Evolutionary conservation across 176 grass and related monocot species (phyloP).

Genomic region (Aegilops bicornis): DNA sequence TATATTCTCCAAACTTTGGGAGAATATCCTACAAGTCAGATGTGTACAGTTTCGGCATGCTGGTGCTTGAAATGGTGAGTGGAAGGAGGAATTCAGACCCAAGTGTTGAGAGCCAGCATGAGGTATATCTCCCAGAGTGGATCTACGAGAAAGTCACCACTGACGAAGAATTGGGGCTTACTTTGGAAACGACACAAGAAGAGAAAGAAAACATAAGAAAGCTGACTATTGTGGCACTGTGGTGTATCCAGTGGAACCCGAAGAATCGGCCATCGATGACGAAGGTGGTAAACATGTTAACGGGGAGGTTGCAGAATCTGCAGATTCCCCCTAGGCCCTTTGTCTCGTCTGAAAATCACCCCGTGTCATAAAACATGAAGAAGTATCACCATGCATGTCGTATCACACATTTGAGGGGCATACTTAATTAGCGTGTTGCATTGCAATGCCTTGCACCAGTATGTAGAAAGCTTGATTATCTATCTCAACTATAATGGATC

Average conservation of each 20-base stretch:
- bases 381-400: too few relatives aligned
- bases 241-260: slow-evolving; percentile 33
- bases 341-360: not conserved
- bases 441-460: too few relatives aligned
- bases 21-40: slow-evolving; percentile 42
- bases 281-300: not conserved
- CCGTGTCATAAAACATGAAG: not conserved
- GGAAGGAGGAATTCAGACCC: slow-evolving; percentile 51
- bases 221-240: not conserved
- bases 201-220: not conserved
- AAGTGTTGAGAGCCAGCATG: slow-evolving; percentile 9
- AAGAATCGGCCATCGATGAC: not conserved
- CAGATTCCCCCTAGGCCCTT: slow-evolving; percentile 14
- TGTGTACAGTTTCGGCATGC: slow-evolving; percentile 52
- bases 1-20: slow-evolving; percentile 46
- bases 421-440: too few relatives aligned
- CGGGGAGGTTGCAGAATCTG: slow-evolving; percentile 26
- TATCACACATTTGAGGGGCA: too few relatives aligned
- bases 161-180: too few relatives aligned
- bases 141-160: slow-evolving; percentile 28
- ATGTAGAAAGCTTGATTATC: too few relatives aligned
- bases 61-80: slow-evolving; percentile 57
- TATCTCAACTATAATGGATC: too few relatives aligned
- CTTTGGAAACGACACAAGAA: not conserved
- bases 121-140: slow-evolving; percentile 47